Conservation (phyloP, 352 stramenopile species). For the Vaucheria bursata region DNA sequence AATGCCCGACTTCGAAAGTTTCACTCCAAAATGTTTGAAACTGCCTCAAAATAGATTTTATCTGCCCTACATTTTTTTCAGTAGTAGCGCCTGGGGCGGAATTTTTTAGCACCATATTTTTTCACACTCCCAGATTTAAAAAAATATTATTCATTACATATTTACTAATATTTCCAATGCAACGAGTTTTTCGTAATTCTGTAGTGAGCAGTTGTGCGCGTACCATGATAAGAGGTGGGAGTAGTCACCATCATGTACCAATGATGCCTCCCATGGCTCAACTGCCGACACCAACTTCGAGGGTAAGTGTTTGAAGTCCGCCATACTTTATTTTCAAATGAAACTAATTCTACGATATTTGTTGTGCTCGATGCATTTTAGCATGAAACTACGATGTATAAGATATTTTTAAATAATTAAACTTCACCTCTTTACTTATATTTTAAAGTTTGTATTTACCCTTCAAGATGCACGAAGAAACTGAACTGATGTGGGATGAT, state of each 20-base stretch:
- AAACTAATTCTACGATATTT: neutral
- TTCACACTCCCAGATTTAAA: too few species aligned
- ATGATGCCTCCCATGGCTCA: constrained; percentile 6
- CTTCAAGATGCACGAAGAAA: constrained; percentile 58
- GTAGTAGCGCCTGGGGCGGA: too few species aligned
- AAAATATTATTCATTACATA: too few species aligned
- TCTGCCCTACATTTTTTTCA: too few species aligned
- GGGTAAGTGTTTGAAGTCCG: neutral
- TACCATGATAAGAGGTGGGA: neutral
- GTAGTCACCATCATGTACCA: constrained; percentile 1
- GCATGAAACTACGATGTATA: neutral
- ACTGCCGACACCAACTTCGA: neutral
- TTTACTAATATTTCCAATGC: too few species aligned
- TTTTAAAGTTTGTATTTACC: neutral
- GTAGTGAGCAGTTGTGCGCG: neutral
- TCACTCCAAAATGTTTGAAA: too few species aligned
- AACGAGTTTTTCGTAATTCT: neutral
- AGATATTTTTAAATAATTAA: neutral
- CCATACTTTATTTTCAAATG: neutral
- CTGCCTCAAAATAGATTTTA: too few species aligned
- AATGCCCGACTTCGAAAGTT: too few species aligned
- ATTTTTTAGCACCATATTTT: too few species aligned
- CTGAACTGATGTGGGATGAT: constrained; percentile 69
- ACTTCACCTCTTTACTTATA: neutral
- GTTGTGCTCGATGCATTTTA: neutral